phyloP scores from a whole-genome alignment of 352 stramenopile genomes.

The Phytophthora colocasiae region DNA sequence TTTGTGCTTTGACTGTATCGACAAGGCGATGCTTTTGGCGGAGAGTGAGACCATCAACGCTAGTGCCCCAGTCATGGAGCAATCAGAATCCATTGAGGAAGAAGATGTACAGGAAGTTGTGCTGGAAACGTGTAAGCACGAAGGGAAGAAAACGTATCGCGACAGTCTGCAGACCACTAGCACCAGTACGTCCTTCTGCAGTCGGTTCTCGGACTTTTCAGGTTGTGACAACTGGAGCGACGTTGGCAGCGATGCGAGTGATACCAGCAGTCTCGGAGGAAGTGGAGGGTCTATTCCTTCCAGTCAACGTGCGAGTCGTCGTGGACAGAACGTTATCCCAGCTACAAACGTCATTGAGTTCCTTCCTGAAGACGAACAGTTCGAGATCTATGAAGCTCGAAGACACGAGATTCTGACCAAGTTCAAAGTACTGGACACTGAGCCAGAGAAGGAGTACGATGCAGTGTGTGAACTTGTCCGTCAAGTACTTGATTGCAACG shows the following conservation, averaged over 20 bases:
- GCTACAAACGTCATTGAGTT: slow-evolving; percentile 53
- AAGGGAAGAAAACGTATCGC: slow-evolving; percentile 31
- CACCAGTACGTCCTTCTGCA: slow-evolving; percentile 45
- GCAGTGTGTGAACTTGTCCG: slow-evolving; percentile 76
- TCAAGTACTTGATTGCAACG: slow-evolving; percentile 60
- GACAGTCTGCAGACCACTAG: slow-evolving; percentile 48
- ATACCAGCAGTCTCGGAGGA: slow-evolving; percentile 38
- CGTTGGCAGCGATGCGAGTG: slow-evolving; percentile 40
- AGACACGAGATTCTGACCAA: slow-evolving; percentile 49
- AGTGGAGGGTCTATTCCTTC: slow-evolving; percentile 18
- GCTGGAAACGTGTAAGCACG: slow-evolving; percentile 13
- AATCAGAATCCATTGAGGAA: slow-evolving; percentile 15
- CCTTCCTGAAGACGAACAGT: slow-evolving; percentile 48
- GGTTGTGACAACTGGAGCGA: slow-evolving; percentile 44
- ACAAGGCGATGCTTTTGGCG: slow-evolving; percentile 59
- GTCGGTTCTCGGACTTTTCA: slow-evolving; percentile 54
- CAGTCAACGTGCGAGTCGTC: slow-evolving; percentile 29
- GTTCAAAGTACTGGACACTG: slow-evolving; percentile 55
- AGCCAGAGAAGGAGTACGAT: slow-evolving; percentile 67
- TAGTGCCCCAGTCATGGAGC: slow-evolving; percentile 19
- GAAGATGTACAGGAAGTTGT: slow-evolving; percentile 17
- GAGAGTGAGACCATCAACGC: slow-evolving; percentile 25
- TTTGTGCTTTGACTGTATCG: slow-evolving; percentile 84
- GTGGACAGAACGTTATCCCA: slow-evolving; percentile 6
- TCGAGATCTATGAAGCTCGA: slow-evolving; percentile 57